Conservation (phyloP, 176 grass and related monocot species). For the Cenchrus purpureus region DNA sequence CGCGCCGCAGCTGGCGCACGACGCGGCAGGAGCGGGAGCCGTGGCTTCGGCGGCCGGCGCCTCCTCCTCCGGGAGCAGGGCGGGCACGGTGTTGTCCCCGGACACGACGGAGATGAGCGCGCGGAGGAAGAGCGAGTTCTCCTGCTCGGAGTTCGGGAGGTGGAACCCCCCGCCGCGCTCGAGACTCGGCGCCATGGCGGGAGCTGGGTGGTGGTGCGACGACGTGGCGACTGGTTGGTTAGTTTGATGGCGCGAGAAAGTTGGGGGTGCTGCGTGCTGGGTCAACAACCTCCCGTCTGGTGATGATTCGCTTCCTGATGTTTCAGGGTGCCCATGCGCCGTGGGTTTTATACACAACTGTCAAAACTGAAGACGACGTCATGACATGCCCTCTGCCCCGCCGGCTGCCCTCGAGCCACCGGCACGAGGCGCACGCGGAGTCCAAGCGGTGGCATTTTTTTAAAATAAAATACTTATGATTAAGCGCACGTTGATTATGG, state of each 20-base stretch:
- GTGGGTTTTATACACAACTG: not conserved
- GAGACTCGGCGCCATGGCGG: constrained; percentile 58
- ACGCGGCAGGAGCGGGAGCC: not conserved
- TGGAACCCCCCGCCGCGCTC: constrained; percentile 57
- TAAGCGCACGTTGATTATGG: constrained; percentile 9
- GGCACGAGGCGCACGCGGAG: constrained; percentile 17
- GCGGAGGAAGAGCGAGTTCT: constrained; percentile 73
- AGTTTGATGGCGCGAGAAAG: constrained; percentile 22
- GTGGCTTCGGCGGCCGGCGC: not conserved
- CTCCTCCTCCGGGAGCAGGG: not conserved
- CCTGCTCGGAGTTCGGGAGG: constrained; percentile 70
- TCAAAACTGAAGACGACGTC: not conserved
- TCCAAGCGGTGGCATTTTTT: not conserved
- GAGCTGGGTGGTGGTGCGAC: not conserved
- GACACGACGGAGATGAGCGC: constrained; percentile 76
- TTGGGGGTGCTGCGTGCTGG: not conserved
- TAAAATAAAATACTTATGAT: too few species aligned
- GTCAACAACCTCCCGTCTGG: not conserved
- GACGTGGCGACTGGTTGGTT: not conserved
- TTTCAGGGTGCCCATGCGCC: not conserved
- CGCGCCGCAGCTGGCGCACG: constrained; percentile 52
- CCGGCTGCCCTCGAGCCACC: not conserved
- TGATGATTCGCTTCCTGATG: not conserved
- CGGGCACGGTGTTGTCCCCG: constrained; percentile 41
- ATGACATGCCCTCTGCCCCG: not conserved